Evolutionary conservation across 305 asterid species (phyloP).

Genomic region (Nicotiana rustica): DNA sequence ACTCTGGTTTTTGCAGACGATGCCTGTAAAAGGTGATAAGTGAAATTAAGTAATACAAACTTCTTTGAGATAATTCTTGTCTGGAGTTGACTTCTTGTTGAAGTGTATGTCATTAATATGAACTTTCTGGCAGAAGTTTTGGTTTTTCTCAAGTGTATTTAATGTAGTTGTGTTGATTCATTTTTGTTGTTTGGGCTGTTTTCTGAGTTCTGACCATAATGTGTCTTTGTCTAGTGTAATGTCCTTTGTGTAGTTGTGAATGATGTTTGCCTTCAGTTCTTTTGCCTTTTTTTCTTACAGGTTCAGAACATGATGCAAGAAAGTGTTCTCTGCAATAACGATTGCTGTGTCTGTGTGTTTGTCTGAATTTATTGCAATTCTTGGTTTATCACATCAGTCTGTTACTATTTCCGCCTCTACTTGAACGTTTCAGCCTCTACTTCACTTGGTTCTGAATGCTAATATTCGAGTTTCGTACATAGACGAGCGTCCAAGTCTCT

Average conservation of each 20-base stretch:
- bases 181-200: not conserved
- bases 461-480: not conserved
- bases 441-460: not conserved
- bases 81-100: not conserved
- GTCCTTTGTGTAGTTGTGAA: not conserved
- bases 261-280: not conserved
- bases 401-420: not conserved
- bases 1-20: not conserved
- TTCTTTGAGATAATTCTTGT: not conserved
- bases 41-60: not conserved
- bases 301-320: not conserved
- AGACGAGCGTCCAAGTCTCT: not conserved
- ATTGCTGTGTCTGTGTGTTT: not conserved
- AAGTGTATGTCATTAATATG: not conserved
- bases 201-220: not conserved
- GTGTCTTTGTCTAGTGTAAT: not conserved
- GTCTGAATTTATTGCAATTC: not conserved
- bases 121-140: not conserved
- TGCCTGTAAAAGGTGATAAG: not conserved
- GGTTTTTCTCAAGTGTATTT: not conserved
- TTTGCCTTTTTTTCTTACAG: not conserved
- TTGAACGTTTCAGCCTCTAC: not conserved
- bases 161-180: not conserved
- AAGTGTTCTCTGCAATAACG: not conserved
- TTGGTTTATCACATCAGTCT: constrained; percentile 80